Base-by-base conservation (phyloP, 2,329 filamentous ascomycete genomes). In the Xylariaceae sp. region DNA sequence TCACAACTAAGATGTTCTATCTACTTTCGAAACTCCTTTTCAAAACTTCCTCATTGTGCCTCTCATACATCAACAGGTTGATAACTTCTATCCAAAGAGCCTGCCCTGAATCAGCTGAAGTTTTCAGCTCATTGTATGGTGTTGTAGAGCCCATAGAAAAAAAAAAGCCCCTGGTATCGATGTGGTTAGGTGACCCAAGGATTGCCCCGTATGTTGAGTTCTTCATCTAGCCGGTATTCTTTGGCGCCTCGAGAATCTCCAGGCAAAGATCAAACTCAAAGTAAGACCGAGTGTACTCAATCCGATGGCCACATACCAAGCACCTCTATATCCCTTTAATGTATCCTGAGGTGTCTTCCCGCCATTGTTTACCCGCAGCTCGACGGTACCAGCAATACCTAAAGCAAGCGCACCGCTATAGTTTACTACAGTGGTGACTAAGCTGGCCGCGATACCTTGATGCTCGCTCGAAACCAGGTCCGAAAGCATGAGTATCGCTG, bases 351-450 rank as follows among this genome's bases (percentile, higher is more conserved):
- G 40, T 19, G 60, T 61, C 41, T 43, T 41, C 7, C 59, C 58
- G 7, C 56, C 58, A 19, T 54, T 54, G 45, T 62, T 61, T 7
- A 64, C 58, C 29, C 59, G 60, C n/a, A 65, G 37, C 46, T 68
- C 69, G 21, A 71, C 59, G 7, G 79, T 82, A 0, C 81, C 82
- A 0, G 81, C 82, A 51, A 86, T 73, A 0, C 82, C 83, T 7
- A 86, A 72, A 1, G 79, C 80, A 23, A 84, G 71, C 7, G 77
- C 79, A 41, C 85, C 84, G 54, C 75, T 79, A 64, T 85, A 86
- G 64, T 86, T 85, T 40, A 86, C 77, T 44, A 84, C 73, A 0
- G 81, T 85, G 45, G 77, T 82, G 52, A 85, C 79, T 23, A 86
- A 64, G 16, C 76, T 79, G 2, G 71, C 71, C 7, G 70, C 71